Conservation (phyloP, 495 filamentous ascomycete genomes). For the Daldinia childiae region DNA sequence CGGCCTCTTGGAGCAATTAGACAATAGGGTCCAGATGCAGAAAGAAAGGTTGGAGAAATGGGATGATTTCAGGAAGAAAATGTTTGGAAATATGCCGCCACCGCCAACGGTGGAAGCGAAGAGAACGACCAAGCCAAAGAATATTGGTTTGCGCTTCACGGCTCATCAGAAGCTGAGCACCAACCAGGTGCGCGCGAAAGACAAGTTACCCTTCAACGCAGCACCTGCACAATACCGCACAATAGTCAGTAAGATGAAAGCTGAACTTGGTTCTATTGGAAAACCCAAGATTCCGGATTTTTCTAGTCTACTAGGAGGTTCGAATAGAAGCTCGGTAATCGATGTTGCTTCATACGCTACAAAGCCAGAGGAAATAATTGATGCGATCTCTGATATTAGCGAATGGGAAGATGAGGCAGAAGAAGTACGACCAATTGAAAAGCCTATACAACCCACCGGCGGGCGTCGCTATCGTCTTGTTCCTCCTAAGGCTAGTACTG, state of each 20-base stretch:
- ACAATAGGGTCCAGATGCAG: slow-evolving; percentile 68
- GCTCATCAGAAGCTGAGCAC: slow-evolving; percentile 54
- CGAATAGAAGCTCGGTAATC: slow-evolving; percentile 12
- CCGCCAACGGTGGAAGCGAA: slow-evolving; percentile 32
- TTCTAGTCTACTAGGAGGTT: slow-evolving; percentile 22
- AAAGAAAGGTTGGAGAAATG: slow-evolving; percentile 72
- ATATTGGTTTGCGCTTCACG: slow-evolving; percentile 60
- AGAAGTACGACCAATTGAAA: slow-evolving; percentile 28
- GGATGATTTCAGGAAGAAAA: slow-evolving; percentile 70
- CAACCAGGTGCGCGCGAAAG: slow-evolving; percentile 31
- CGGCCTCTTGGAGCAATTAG: slow-evolving; percentile 69
- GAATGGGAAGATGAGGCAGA: slow-evolving; percentile 54
- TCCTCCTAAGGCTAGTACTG: slow-evolving; percentile 15
- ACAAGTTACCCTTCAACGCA: slow-evolving; percentile 12
- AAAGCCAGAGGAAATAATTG: slow-evolving; percentile 33
- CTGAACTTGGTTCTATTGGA: slow-evolving; percentile 49
- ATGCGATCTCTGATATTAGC: slow-evolving; percentile 57
- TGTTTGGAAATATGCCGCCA: slow-evolving; percentile 51
- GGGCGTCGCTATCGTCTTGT: slow-evolving; percentile 32
- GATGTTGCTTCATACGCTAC: slow-evolving; percentile 13
- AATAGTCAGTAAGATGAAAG: slow-evolving; percentile 53
- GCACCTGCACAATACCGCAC: slow-evolving; percentile 55
- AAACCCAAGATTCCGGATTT: slow-evolving; percentile 42
- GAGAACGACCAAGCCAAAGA: slow-evolving; percentile 43
- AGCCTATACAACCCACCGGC: slow-evolving; percentile 14